Evolutionary conservation across 2,329 filamentous ascomycete species (phyloP).

Genomic region (Claviceps pazoutovae): DNA sequence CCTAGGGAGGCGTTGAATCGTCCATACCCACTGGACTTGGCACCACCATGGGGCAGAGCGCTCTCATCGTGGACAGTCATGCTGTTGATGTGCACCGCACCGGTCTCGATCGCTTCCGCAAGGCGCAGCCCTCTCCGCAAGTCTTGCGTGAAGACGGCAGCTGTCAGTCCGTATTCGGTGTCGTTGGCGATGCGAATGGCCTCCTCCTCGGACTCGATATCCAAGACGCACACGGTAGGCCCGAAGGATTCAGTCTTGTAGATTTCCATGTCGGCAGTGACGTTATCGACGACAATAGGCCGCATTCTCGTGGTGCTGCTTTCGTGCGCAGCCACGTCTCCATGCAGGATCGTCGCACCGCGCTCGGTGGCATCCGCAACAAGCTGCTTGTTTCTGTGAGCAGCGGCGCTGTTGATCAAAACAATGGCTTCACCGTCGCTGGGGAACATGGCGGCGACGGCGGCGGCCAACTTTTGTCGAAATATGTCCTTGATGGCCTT

Average conservation of each 20-base stretch:
- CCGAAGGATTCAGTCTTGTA: slow-evolving; percentile 67
- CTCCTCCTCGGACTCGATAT: slow-evolving; percentile 55
- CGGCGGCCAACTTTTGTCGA: slow-evolving; percentile 25
- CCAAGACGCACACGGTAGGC: slow-evolving; percentile 56
- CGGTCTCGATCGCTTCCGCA: slow-evolving; percentile 51
- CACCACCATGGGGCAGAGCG: slow-evolving; percentile 51
- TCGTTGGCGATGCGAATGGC: slow-evolving; percentile 65
- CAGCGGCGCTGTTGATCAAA: slow-evolving; percentile 53
- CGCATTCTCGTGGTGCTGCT: slow-evolving; percentile 32
- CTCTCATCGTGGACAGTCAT: slow-evolving; percentile 54
- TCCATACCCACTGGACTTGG: slow-evolving; percentile 50
- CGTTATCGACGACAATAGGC: slow-evolving; percentile 53
- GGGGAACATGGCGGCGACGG: slow-evolving; percentile 29
- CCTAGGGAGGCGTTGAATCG: slow-evolving; percentile 41
- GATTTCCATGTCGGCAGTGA: slow-evolving; percentile 53
- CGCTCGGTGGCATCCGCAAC: slow-evolving; percentile 54
- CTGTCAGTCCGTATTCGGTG: slow-evolving; percentile 62
- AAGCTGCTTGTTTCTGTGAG: slow-evolving; percentile 51
- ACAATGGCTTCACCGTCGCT: slow-evolving; percentile 52
- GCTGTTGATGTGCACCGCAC: slow-evolving; percentile 52
- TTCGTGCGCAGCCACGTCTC: slow-evolving; percentile 20
- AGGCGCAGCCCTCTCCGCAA: slow-evolving; percentile 44
- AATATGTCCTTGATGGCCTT: slow-evolving; percentile 31
- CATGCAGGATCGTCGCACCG: slow-evolving; percentile 41
- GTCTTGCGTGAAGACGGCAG: slow-evolving; percentile 60